Evolutionary conservation across 78 protist genomes (phyloP), one percentile per base, ranked within the genome.

Genomic region (Salpingoeca rosetta): DNA sequence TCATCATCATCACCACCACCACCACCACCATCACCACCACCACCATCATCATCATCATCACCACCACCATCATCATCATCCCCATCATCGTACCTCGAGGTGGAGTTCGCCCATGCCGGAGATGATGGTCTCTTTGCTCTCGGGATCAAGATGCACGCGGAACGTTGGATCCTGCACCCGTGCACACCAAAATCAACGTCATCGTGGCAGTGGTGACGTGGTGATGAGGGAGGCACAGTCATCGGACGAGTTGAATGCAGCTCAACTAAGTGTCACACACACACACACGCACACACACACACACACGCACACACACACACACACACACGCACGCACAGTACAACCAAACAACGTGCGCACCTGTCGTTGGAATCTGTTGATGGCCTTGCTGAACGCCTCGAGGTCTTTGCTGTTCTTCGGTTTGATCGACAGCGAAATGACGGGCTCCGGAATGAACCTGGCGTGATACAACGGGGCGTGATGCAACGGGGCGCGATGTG

Each of bases 81-180:
- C n/a, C n/a, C n/a, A 51, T 17, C 7, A 51, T 51, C 65, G 65
- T 51, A 51, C 94, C 72, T 96, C 94, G 25, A 97, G 82, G 88
- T 97, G 99, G 27, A 97, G 91, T 87, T 97, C 99, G 76, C 99
- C 99, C 99, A 97, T 97, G 65, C 99, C 99, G 57, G 84, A 79
- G 65, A 85, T 76, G 57, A 85, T 79, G 84, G 87, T 77, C 72
- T 85, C 82, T 36, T 44, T 44, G 0, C 90, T 72, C 56, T 93
- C 95, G 17, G 39, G 86, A 83, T 97, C 97, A 24, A 86, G 44
- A 78, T 86, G 84, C 51, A 95, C 91, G n/a, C 96, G 81, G 89
- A 97, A 95, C 27, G 99, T 96, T 76, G 99, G 99, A 82, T 97
- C 99, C 88, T 97, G 98, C 74, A 85, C n/a, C n/a, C n/a, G n/a